Evolutionary conservation across 2,329 filamentous ascomycete genomes (phyloP).

Genomic region (Fusarium algeriense): DNA sequence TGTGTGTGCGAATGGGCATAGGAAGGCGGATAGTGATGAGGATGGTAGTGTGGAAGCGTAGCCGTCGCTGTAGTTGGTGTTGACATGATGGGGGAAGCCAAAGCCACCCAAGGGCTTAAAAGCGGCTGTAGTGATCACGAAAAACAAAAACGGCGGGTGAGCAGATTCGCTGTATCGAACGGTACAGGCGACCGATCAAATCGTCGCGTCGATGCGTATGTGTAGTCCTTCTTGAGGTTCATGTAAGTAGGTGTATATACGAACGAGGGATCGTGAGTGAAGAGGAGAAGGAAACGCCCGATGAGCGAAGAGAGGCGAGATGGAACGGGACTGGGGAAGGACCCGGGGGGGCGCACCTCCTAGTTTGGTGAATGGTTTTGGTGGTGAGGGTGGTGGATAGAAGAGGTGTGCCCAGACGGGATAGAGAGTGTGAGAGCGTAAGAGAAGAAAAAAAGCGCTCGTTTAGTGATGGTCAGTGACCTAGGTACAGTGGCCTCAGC

Average conservation of each 20-base stretch:
- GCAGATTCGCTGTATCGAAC: conserved; percentile 35
- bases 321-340: conserved; percentile 38
- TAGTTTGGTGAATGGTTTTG: conserved; percentile 38
- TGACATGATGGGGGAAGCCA: conserved; percentile 70
- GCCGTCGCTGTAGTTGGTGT: conserved; percentile 83
- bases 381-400: conserved; percentile 30
- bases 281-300: conserved; percentile 35
- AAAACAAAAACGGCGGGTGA: conserved; percentile 20
- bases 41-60: conserved; percentile 76
- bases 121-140: conserved; percentile 30
- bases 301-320: conserved; percentile 41
- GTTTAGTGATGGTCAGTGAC: conserved; percentile 17
- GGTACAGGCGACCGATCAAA: conserved; percentile 33
- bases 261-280: conserved; percentile 27
- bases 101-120: conserved; percentile 43
- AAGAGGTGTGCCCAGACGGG: not conserved
- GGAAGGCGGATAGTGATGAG: conserved; percentile 71
- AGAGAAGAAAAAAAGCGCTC: not conserved
- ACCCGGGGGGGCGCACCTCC: conserved; percentile 36
- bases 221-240: conserved; percentile 17
- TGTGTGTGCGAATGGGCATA: conserved; percentile 58
- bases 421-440: not conserved
- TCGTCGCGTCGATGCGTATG: conserved; percentile 36
- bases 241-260: conserved; percentile 11
- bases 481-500: conserved; percentile 20